Base-by-base conservation (phyloP, 2,329 filamentous ascomycete genomes). In the Paecilomyces formosus region DNA sequence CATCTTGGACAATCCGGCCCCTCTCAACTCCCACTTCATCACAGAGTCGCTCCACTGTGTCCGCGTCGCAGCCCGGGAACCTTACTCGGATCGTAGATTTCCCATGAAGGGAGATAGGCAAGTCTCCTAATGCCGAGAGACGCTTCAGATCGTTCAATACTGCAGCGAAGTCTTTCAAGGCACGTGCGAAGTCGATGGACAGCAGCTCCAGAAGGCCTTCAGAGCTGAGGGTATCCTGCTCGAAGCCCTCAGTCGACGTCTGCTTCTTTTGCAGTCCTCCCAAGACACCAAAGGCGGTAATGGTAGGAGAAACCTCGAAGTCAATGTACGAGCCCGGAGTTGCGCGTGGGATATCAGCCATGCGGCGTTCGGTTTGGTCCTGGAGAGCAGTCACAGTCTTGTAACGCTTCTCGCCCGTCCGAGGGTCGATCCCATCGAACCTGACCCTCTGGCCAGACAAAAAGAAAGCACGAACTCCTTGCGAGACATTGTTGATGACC, bases 401-500 rank as follows among this genome's bases (percentile, higher is more conserved):
- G 79, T 91, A 97, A 60, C 84, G 83, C 76, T 89, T 88, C 74
- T 92, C 86, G 52, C 92, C 92, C 11, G 82, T 85, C 31, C 68
- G 70, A 15, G 84, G 75, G 57, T 87, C 86, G 51, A 88, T 73
- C 12, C 93, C 93, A 71, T 96, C 89, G 66, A 92, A 97, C 59
- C 89, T 88, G 9, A 89, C 87, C 72, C 92, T 94, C 68, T 96
- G 86, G 0, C 94, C 94, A 0, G 89, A 92, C n/a, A 96, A 81
- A 76, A 90, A 88, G 76, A 99, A 97, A 12, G 92, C 92, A 57
- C 94, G 86, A 68, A 97, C 87, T 4, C 92, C 94, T 66, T 92
- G 87, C 12, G 91, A 96, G n/a, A 97, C 93, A 74, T 96, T 96
- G 73, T 94, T 89, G 55, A 97, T 85, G 53, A 97, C 91, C 72